Conservation (phyloP, 805 yeast species). For the Kazachstania taianensis region DNA sequence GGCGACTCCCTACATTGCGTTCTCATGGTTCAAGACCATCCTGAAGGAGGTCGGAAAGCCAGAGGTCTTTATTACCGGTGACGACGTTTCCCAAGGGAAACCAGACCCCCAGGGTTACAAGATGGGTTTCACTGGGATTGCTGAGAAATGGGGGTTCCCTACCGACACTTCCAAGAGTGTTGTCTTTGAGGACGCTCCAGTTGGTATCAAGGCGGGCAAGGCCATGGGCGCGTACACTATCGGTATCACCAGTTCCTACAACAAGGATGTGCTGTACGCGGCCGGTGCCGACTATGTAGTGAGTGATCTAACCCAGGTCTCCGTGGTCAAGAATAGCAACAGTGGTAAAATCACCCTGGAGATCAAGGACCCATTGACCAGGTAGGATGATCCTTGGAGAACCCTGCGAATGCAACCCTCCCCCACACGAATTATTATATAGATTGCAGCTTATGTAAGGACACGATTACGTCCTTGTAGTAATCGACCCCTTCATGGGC, state of each 20-base stretch:
- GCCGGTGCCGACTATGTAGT: constrained; percentile 77
- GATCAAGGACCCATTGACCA: too few species aligned
- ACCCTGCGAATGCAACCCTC: too few species aligned
- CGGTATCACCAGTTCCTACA: constrained; percentile 68
- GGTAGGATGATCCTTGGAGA: too few species aligned
- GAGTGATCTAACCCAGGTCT: constrained; percentile 40
- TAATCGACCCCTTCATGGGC: too few species aligned
- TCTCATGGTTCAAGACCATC: constrained; percentile 50
- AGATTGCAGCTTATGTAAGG: too few species aligned
- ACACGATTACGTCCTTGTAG: too few species aligned
- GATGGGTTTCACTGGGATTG: constrained; percentile 44
- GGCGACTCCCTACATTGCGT: constrained; percentile 63
- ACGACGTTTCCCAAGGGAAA: constrained; percentile 60
- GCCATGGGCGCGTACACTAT: constrained; percentile 66
- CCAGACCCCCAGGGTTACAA: constrained; percentile 76
- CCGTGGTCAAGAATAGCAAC: constrained; percentile 8
- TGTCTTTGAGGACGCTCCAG: constrained; percentile 80
- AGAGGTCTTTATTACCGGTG: constrained; percentile 69
- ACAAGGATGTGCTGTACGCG: constrained; percentile 47
- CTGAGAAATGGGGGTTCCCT: constrained; percentile 31
- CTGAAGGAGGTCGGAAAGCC: constrained; percentile 53
- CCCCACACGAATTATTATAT: too few species aligned
- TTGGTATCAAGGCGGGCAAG: constrained; percentile 72
- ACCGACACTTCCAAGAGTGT: constrained; percentile 31
- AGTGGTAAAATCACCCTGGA: constrained; percentile 5